Base-by-base conservation (phyloP, 352 stramenopile species). In the Phytophthora megakarya region DNA sequence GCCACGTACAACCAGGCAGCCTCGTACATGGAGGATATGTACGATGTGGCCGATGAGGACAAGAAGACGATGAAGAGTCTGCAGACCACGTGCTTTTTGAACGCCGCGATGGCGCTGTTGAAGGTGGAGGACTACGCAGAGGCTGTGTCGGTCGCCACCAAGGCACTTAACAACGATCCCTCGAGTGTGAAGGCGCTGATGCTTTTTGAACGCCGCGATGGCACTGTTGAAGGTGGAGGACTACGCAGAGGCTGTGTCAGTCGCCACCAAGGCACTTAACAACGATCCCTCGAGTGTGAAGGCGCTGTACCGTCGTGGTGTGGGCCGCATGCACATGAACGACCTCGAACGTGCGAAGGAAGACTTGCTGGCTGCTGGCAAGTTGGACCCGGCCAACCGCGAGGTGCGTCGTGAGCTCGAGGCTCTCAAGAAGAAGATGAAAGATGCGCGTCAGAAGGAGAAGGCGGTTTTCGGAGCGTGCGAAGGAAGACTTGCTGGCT, bases 21-120 rank as follows among this genome's bases (percentile, higher is more conserved):
- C 0, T 84, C 75, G 53, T 95, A 85, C 68, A 93, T 93, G 82
- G 88, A 96, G 45, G 85, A 95, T 43, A 73, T 95, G 72, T 92
- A 95, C 69, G 88, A 96, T 38, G 84, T 93, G 4, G 70, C 76
- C n/a, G 88, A 95, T 5, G 84, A 92, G 7, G 79, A 94, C 61
- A 94, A 96, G 77, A 72, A 78, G 56, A 75, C 76, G 46, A 92
- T 96, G 82, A 91, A 96, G 73, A 80, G 91, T 44, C 70, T 93
- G 52, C 86, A 96, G 70, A 95, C 85, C 23, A 97, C 96, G 38
- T 92, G 86, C 65, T 92, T 89, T 61, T 65, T 98, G 30, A 99
- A 99, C 72, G 86, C 88, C 22, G 93, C 95, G 28, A 98, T 98
- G 94, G 96, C 90, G 66, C 95, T 89, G 65, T 75, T 98, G n/a